A percentile compares a stretch with the other conserved stretches of the same genome.
phyloP scores from a whole-genome alignment of 371 early-diverging fungal species.

The Dichotomocladium elegans region DNA sequence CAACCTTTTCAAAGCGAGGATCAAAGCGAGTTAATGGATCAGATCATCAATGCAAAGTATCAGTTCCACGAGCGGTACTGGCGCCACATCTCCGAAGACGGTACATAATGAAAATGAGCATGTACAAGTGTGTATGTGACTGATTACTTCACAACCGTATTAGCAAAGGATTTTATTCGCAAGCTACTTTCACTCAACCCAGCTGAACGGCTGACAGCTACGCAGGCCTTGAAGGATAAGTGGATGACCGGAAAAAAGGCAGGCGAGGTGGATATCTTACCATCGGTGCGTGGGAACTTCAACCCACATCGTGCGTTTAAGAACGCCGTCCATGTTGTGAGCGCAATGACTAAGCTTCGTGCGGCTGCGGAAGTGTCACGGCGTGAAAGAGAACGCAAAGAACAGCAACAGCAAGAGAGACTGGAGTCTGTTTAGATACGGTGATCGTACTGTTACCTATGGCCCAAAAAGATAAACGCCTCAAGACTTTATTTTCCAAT shows the following conservation, averaged over 20 bases:
- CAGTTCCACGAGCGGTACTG: slow-evolving; percentile 78
- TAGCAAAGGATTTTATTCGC: slow-evolving; percentile 88
- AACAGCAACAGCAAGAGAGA: too few relatives aligned
- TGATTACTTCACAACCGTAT: slow-evolving; percentile 50
- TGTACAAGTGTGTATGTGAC: slow-evolving; percentile 22
- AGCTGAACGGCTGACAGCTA: slow-evolving; percentile 67
- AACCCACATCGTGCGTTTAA: slow-evolving; percentile 45
- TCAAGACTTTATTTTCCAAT: too few relatives aligned
- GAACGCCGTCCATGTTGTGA: slow-evolving; percentile 36
- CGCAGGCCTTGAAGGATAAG: slow-evolving; percentile 75
- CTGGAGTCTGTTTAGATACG: too few relatives aligned
- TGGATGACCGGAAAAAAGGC: slow-evolving; percentile 69
- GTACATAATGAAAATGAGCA: slow-evolving; percentile 16
- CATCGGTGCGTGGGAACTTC: slow-evolving; percentile 66
- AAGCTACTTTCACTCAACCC: slow-evolving; percentile 70
- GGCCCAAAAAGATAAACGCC: too few relatives aligned
- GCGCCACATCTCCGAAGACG: slow-evolving; percentile 69
- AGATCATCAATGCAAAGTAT: slow-evolving; percentile 60
- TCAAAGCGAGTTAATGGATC: slow-evolving; percentile 52
- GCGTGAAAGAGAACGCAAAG: too few relatives aligned
- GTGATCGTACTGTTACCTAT: too few relatives aligned
- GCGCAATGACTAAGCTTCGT: slow-evolving; percentile 32
- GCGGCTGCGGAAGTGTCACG: too few relatives aligned
- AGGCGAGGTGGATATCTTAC: slow-evolving; percentile 64
- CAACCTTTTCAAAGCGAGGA: slow-evolving; percentile 70